Percentiles rank a stretch among this genome's conserved stretches.
These are phyloP conservation scores for Yarrowia sp. DNA, from an alignment of 805 yeast species.

Conservation along the genomic window DNA sequence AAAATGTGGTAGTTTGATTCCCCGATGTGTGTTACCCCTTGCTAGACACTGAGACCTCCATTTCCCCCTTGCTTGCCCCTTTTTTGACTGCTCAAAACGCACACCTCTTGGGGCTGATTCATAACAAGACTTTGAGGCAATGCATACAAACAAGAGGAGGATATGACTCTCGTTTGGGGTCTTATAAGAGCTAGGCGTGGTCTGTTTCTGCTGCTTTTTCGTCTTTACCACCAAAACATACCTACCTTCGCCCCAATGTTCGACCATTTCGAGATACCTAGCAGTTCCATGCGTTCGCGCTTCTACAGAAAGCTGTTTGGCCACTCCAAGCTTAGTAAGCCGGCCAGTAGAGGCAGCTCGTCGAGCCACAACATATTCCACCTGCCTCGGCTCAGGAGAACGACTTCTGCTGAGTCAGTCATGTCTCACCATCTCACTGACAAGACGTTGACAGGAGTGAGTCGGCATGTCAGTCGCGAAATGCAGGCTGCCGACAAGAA, in stretches of 20 bases:
- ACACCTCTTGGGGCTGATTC: background rate
- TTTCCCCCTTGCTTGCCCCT: too few relatives aligned
- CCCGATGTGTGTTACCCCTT: too few relatives aligned
- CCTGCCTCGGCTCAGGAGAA: background rate
- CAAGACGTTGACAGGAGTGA: background rate
- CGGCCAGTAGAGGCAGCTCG: too few relatives aligned
- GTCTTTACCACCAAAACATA: background rate
- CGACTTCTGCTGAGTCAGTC: background rate
- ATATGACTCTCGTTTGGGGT: too few relatives aligned
- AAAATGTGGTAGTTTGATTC: too few relatives aligned
- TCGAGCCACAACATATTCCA: background rate
- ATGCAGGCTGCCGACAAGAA: background rate
- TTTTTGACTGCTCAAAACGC: background rate
- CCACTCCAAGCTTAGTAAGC: too few relatives aligned
- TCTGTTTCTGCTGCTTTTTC: background rate
- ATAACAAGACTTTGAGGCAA: background rate
- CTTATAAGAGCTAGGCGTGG: background rate
- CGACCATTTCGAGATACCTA: background rate
- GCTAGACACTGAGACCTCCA: too few relatives aligned
- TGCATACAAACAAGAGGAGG: background rate
- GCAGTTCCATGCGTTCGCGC: background rate
- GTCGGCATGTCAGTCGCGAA: background rate
- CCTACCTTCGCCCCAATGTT: background rate
- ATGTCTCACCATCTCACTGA: background rate
- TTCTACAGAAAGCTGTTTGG: background rate